Conservation (phyloP, 805 yeast genomes). For the Starmerella lactis-condensi region DNA sequence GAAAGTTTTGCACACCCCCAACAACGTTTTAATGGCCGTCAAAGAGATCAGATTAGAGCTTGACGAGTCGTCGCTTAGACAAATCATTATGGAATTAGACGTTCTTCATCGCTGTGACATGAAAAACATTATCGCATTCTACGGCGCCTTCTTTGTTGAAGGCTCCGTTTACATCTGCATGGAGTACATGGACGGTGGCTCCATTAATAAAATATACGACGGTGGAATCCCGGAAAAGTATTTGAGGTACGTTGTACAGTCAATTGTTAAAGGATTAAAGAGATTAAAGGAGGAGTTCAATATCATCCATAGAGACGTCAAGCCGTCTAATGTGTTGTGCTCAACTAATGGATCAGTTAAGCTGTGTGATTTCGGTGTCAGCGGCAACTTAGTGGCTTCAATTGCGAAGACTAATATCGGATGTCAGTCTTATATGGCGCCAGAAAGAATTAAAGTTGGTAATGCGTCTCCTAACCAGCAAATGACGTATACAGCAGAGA, state of each 20-base stretch:
- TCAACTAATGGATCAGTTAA: constrained; percentile 73
- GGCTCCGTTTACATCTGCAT: constrained; percentile 97
- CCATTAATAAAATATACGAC: constrained; percentile 69
- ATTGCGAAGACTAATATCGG: constrained; percentile 91
- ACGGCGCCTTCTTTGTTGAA: constrained; percentile 93
- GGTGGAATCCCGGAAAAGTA: constrained; percentile 63
- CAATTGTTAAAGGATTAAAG: constrained; percentile 63
- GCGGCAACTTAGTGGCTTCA: constrained; percentile 87
- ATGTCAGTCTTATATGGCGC: constrained; percentile 97
- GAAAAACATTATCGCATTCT: constrained; percentile 84
- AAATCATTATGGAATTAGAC: constrained; percentile 89
- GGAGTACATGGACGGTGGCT: constrained; percentile 95
- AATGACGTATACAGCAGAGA: constrained; percentile 67
- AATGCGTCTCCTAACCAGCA: constrained; percentile 24
- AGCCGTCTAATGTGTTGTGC: constrained; percentile 83
- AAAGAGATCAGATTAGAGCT: constrained; percentile 85
- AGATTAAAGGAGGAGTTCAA: constrained; percentile 77
- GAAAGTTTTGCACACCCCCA: constrained; percentile 82
- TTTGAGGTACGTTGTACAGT: constrained; percentile 59
- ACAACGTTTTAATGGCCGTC: constrained; percentile 88
- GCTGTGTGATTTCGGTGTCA: constrained; percentile 89
- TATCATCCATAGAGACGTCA: constrained; percentile 89
- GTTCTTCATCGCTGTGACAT: constrained; percentile 79
- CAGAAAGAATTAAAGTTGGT: constrained; percentile 55
- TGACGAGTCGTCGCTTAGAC: constrained; percentile 84